phyloP scores from a whole-genome alignment of 441 rosid genomes.

The Theobroma grandiflorum region DNA sequence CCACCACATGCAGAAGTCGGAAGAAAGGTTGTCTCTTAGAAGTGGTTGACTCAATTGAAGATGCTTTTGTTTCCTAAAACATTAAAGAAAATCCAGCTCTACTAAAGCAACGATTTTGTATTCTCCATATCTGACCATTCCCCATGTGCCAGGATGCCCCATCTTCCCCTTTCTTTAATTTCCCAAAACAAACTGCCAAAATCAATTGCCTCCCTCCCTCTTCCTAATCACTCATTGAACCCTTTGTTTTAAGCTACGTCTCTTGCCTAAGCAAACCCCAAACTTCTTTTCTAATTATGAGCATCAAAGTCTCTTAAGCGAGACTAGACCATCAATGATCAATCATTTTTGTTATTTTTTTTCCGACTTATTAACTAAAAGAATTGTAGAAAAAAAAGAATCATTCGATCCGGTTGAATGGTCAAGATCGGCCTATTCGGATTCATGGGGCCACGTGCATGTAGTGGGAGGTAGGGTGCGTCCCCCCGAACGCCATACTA shows the following conservation, averaged over 20 bases:
- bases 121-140: slow-evolving; percentile 41
- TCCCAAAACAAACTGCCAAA: slow-evolving; percentile 15
- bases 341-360: not conserved
- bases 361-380: not conserved
- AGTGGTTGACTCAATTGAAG: slow-evolving; percentile 43
- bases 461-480: slow-evolving; percentile 39
- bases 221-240: slow-evolving; percentile 21
- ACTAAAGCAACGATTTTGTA: slow-evolving; percentile 22
- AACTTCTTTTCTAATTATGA: not conserved
- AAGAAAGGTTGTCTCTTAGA: slow-evolving; percentile 22
- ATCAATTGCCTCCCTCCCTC: not conserved
- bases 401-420: not conserved
- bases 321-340: slow-evolving; percentile 4
- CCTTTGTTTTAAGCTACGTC: not conserved
- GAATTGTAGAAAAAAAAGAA: not conserved
- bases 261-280: not conserved
- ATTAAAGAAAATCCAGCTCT: not conserved
- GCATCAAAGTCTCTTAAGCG: not conserved
- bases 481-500: slow-evolving; percentile 41
- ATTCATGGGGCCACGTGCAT: slow-evolving; percentile 46
- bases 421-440: slow-evolving; percentile 22
- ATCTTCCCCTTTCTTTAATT: slow-evolving; percentile 30
- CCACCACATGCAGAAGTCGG: slow-evolving; percentile 14
- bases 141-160: slow-evolving; percentile 77
- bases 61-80: slow-evolving; percentile 41